Evolutionary conservation across 1,284 basidiomycete genomes (phyloP).

Genomic region (Marasmius tenuissimus): DNA sequence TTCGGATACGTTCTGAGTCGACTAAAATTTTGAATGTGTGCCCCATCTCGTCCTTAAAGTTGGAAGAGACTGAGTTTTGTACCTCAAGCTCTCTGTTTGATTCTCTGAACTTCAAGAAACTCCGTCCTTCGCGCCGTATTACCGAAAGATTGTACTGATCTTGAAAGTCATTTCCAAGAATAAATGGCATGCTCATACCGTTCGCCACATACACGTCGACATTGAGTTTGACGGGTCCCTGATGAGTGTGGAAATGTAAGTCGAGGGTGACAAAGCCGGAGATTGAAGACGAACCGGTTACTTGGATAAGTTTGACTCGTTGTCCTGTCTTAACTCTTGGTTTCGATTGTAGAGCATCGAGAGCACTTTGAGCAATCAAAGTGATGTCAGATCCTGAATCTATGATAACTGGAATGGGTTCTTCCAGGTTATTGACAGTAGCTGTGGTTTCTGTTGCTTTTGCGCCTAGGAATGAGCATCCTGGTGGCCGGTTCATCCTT

Average conservation of each 20-base stretch:
- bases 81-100: constrained; percentile 12
- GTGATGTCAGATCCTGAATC: constrained; percentile 27
- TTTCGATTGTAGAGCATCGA: background rate
- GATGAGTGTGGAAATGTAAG: constrained; percentile 20
- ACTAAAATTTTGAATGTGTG: constrained; percentile 8
- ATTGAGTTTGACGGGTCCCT: constrained; percentile 21
- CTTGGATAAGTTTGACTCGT: constrained; percentile 19
- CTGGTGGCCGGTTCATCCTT: constrained; percentile 26
- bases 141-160: constrained; percentile 30
- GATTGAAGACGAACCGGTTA: constrained; percentile 24
- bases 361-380: constrained; percentile 17
- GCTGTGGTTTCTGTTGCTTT: constrained; percentile 20
- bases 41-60: constrained; percentile 1
- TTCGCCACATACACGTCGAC: constrained; percentile 28
- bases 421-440: constrained; percentile 8
- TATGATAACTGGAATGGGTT: constrained; percentile 11
- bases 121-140: constrained; percentile 13
- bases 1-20: background rate
- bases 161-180: constrained; percentile 29
- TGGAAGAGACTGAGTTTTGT: constrained; percentile 3
- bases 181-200: constrained; percentile 20
- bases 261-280: constrained; percentile 23
- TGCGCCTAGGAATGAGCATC: constrained; percentile 27
- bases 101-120: constrained; percentile 20
- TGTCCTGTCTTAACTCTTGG: constrained; percentile 18